Conservation (phyloP, 306 rosid genomes). For the Prunus kanzakura region DNA sequence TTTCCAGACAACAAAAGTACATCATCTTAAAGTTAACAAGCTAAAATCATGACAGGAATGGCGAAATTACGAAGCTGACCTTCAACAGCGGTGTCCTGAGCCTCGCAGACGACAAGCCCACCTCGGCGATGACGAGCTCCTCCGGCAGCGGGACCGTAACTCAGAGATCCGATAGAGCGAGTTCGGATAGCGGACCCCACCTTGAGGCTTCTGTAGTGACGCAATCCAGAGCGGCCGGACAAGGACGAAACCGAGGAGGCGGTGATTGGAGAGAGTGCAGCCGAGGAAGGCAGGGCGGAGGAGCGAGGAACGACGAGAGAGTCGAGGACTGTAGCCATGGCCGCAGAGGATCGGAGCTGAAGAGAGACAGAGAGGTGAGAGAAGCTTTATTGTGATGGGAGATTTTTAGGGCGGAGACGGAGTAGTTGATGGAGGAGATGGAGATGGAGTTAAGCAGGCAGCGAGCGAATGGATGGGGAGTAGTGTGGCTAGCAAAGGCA, state of each 20-base stretch:
- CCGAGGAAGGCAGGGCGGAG: slow-evolving; percentile 32
- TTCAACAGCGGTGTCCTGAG: slow-evolving; percentile 61
- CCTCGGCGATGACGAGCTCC: slow-evolving; percentile 36
- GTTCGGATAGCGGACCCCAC: slow-evolving; percentile 22
- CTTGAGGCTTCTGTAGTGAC: slow-evolving; percentile 59
- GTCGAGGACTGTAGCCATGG: slow-evolving; percentile 75
- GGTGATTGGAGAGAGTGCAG: slow-evolving; percentile 28
- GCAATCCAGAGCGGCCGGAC: slow-evolving; percentile 36
- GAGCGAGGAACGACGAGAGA: slow-evolving; percentile 53
- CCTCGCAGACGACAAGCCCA: slow-evolving; percentile 58
- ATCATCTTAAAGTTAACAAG: background rate
- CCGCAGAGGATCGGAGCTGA: slow-evolving; percentile 45
- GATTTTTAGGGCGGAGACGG: background rate
- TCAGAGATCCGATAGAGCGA: slow-evolving; percentile 25
- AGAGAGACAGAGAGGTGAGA: slow-evolving; percentile 1
- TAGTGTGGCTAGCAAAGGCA: background rate
- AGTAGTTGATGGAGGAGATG: background rate
- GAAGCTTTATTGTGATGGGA: background rate
- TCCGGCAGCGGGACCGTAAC: slow-evolving; percentile 16
- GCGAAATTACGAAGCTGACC: slow-evolving; percentile 38
- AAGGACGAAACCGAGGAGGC: slow-evolving; percentile 39
- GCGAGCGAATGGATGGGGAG: background rate
- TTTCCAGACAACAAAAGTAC: background rate
- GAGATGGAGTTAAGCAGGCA: background rate
- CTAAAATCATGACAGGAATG: background rate